phyloP scores from a whole-genome alignment of 176 grass and related monocot genomes.

The Thinopyrum elongatum region DNA sequence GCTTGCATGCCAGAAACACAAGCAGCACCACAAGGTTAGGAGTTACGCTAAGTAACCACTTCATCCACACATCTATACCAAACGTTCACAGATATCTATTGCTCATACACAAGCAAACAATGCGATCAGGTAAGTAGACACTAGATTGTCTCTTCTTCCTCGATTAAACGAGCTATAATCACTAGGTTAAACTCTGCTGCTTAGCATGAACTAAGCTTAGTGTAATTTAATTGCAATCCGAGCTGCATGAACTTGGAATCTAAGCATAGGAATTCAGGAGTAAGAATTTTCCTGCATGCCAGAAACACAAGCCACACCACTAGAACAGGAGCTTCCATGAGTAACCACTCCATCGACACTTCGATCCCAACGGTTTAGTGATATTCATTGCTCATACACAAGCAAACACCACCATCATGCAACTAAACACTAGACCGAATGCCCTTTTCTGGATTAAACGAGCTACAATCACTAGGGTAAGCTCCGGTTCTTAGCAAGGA shows the following conservation, averaged over 20 bases:
- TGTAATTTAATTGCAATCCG: not conserved
- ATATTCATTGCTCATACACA: not conserved
- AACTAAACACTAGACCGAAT: not conserved
- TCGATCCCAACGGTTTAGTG: not conserved
- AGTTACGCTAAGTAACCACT: not conserved
- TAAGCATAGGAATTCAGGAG: slow-evolving; percentile 15
- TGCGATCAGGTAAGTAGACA: not conserved
- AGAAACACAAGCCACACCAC: not conserved
- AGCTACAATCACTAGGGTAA: not conserved
- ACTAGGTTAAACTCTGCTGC: not conserved
- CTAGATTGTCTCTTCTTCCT: not conserved
- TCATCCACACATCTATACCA: not conserved
- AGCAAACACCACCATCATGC: slow-evolving; percentile 9
- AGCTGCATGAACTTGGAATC: slow-evolving; percentile 89
- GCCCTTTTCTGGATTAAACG: not conserved
- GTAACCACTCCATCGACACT: not conserved
- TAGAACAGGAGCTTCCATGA: not conserved
- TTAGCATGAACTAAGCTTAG: not conserved
- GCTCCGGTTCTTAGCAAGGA: not conserved
- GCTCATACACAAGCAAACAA: slow-evolving; percentile 9
- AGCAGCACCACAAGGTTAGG: not conserved
- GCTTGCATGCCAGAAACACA: not conserved
- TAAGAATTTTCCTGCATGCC: not conserved
- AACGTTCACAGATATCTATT: not conserved
- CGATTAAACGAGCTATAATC: not conserved